Evolutionary conservation across 2,329 filamentous ascomycete genomes (phyloP).

Genomic region (Leptoxyphium fumago): DNA sequence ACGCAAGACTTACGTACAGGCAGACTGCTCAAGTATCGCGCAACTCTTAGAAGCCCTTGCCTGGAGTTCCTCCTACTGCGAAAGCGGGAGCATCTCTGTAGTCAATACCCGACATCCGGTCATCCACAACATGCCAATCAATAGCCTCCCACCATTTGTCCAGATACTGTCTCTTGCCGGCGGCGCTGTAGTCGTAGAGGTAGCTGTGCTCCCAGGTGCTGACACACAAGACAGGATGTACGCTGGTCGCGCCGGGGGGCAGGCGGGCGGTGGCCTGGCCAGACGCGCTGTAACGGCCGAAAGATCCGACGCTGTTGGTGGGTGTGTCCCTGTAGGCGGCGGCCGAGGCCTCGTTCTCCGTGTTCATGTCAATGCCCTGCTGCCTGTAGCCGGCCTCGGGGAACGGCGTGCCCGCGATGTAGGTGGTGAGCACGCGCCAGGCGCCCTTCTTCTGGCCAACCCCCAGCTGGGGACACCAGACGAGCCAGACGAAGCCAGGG

Average conservation of each 20-base stretch:
- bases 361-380: constrained; percentile 56
- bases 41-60: too few species aligned
- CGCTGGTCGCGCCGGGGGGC: constrained; percentile 51
- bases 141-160: constrained; percentile 77
- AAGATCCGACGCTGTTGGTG: constrained; percentile 25
- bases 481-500: constrained; percentile 92
- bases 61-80: too few species aligned
- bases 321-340: constrained; percentile 9
- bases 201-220: constrained; percentile 96
- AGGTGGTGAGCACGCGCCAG: constrained; percentile 66
- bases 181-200: constrained; percentile 64
- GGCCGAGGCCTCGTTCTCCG: constrained; percentile 22
- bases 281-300: constrained; percentile 20
- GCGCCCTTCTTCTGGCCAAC: constrained; percentile 30
- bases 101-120: constrained; percentile 2
- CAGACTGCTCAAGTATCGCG: too few species aligned
- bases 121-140: constrained; percentile 62
- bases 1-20: too few species aligned
- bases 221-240: constrained; percentile 71
- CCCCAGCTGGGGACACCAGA: constrained; percentile 32
- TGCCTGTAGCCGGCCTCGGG: constrained; percentile 69
- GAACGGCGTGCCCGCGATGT: constrained; percentile 81
- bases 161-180: constrained; percentile 62
- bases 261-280: constrained; percentile 23
- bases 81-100: not conserved